Conservation (phyloP, 306 rosid species). For the Rosa lucieae region DNA sequence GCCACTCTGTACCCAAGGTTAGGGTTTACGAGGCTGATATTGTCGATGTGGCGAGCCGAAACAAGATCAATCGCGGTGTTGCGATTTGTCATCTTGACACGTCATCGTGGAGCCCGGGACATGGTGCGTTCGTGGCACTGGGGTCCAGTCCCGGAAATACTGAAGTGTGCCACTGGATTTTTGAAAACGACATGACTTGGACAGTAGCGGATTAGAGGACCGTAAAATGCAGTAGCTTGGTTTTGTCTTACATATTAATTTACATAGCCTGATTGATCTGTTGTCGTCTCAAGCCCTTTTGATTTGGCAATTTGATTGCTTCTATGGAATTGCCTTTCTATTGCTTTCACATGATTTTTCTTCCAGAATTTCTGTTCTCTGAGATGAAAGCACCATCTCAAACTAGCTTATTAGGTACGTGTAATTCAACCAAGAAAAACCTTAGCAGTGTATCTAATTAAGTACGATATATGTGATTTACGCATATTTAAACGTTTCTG, state of each 20-base stretch:
- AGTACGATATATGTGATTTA: not conserved
- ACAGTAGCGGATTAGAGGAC: constrained; percentile 26
- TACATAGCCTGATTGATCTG: constrained; percentile 8
- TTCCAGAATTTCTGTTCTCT: not conserved
- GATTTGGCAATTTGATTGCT: not conserved
- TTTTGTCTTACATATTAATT: not conserved
- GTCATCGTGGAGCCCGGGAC: constrained; percentile 65
- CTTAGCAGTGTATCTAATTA: not conserved
- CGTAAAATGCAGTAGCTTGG: not conserved
- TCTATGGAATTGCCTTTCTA: not conserved
- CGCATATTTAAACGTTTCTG: not conserved
- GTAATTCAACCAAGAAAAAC: not conserved
- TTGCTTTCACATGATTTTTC: not conserved
- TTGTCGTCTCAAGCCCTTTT: not conserved
- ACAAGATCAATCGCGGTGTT: constrained; percentile 51
- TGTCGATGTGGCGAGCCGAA: constrained; percentile 29
- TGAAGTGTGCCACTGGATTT: constrained; percentile 70
- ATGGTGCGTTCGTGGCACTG: constrained; percentile 71
- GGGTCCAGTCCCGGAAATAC: constrained; percentile 52
- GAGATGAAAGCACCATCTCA: not conserved
- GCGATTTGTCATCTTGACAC: constrained; percentile 88
- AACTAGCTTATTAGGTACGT: no score
- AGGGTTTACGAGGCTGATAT: constrained; percentile 75
- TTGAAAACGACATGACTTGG: constrained; percentile 87
- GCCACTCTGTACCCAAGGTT: constrained; percentile 81